Conservation (phyloP, 2,329 filamentous ascomycete species). For the Cytospora leucostoma region DNA sequence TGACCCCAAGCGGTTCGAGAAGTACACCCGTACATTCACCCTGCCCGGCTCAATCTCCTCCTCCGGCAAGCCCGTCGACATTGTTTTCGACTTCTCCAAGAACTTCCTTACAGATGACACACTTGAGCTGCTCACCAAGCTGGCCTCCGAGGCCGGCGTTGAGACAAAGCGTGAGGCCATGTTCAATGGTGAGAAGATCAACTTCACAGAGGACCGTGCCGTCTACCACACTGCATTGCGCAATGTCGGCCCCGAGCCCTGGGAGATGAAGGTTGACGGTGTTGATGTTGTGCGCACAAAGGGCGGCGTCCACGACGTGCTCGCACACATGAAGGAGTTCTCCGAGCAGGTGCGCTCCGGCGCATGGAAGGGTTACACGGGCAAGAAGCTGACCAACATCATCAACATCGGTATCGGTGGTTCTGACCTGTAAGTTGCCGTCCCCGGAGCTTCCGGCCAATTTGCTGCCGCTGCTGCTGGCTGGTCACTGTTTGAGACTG, state of each 20-base stretch:
- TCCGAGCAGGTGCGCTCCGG: constrained; percentile 92
- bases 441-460: background rate
- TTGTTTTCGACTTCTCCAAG: constrained; percentile 98
- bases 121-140: constrained; percentile 78
- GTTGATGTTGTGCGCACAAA: constrained; percentile 88
- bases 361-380: constrained; percentile 94
- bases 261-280: constrained; percentile 82
- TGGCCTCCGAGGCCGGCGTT: constrained; percentile 86
- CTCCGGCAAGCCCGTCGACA: constrained; percentile 62
- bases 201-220: constrained; percentile 95
- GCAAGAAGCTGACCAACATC: constrained; percentile 95
- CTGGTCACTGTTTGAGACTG: constrained; percentile 28
- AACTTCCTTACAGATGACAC: constrained; percentile 97
- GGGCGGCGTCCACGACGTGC: constrained; percentile 84
- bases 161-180: constrained; percentile 95
- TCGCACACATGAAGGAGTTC: constrained; percentile 98
- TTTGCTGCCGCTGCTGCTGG: background rate
- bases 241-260: constrained; percentile 67
- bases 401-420: constrained; percentile 98
- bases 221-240: constrained; percentile 95
- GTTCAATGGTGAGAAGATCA: constrained; percentile 98
- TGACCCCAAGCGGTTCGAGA: constrained; percentile 84
- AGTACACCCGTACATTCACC: constrained; percentile 83
- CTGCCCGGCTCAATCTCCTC: constrained; percentile 74
- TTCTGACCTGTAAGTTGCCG: constrained; percentile 81